These are phyloP conservation scores for Fraxinus paxiana DNA, from an alignment of 305 asterid species.

Conservation along the genomic window DNA sequence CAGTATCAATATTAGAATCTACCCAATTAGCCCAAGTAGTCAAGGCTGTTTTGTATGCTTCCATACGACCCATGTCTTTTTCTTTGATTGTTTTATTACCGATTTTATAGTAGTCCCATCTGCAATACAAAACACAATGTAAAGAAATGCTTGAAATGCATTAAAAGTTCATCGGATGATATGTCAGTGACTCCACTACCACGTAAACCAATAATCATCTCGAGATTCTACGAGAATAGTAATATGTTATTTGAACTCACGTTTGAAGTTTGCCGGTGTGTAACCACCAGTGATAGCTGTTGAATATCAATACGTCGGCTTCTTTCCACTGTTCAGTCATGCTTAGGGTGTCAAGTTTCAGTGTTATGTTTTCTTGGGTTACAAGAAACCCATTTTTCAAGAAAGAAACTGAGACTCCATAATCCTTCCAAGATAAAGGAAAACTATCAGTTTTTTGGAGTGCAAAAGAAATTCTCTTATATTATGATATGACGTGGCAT, in stretches of 20 bases:
- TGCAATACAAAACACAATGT: constrained; percentile 18
- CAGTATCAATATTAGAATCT: constrained; percentile 55
- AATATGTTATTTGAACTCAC: constrained; percentile 23
- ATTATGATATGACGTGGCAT: background rate
- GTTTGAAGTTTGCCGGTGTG: constrained; percentile 50
- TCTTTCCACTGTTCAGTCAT: constrained; percentile 40
- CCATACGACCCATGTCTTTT: constrained; percentile 62
- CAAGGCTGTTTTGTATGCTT: constrained; percentile 58
- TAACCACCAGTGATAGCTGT: constrained; percentile 80
- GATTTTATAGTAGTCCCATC: constrained; percentile 62
- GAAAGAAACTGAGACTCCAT: constrained; percentile 36
- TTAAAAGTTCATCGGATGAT: background rate
- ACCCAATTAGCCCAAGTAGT: constrained; percentile 80
- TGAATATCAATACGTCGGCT: constrained; percentile 58
- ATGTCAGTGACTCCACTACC: background rate
- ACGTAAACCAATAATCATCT: background rate
- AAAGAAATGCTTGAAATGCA: background rate
- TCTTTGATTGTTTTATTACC: constrained; percentile 46
- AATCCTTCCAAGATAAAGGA: constrained; percentile 39
- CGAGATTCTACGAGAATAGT: background rate
- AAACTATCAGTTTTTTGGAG: background rate
- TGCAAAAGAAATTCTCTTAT: background rate
- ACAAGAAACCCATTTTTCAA: constrained; percentile 65
- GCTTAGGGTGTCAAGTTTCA: constrained; percentile 53
- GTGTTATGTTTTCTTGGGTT: constrained; percentile 42